phyloP scores from a whole-genome alignment of 768 basidiomycete genomes.

The Leccinum disarticulatum region DNA sequence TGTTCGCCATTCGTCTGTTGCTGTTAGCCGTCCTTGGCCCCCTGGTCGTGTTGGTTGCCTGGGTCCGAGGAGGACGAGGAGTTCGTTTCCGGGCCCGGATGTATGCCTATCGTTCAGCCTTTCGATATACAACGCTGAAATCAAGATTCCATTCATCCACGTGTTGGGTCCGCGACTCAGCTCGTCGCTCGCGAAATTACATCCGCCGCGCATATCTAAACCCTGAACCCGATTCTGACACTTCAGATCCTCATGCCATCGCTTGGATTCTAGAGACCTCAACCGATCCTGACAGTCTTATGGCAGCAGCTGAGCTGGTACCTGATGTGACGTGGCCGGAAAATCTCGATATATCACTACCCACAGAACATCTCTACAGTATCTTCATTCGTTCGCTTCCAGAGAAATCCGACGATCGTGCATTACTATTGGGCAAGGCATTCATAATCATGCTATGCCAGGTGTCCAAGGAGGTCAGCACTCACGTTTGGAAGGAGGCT shows the following conservation, averaged over 20 bases:
- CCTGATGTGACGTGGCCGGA: constrained; percentile 18
- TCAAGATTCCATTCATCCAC: background rate
- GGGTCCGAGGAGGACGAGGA: background rate
- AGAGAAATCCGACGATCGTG: background rate
- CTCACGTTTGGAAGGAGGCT: background rate
- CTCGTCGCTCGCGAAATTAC: background rate
- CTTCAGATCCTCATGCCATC: constrained; percentile 8
- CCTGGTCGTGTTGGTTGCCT: background rate
- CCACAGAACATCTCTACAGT: constrained; percentile 1
- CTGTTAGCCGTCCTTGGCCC: background rate
- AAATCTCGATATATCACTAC: constrained; percentile 10
- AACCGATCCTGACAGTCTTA: constrained; percentile 13
- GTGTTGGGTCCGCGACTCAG: background rate
- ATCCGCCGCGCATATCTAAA: background rate
- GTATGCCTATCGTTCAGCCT: background rate
- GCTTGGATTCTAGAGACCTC: constrained; percentile 23
- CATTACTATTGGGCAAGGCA: constrained; percentile 4
- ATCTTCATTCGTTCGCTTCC: constrained; percentile 3
- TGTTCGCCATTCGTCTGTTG: background rate
- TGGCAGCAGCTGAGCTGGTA: constrained; percentile 12
- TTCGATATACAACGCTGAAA: background rate
- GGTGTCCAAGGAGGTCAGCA: background rate
- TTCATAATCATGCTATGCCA: constrained; percentile 6
- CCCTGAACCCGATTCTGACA: background rate
- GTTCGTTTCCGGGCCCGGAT: background rate